Conservation (phyloP, 768 basidiomycete species). For the Termitomyces titanicus region DNA sequence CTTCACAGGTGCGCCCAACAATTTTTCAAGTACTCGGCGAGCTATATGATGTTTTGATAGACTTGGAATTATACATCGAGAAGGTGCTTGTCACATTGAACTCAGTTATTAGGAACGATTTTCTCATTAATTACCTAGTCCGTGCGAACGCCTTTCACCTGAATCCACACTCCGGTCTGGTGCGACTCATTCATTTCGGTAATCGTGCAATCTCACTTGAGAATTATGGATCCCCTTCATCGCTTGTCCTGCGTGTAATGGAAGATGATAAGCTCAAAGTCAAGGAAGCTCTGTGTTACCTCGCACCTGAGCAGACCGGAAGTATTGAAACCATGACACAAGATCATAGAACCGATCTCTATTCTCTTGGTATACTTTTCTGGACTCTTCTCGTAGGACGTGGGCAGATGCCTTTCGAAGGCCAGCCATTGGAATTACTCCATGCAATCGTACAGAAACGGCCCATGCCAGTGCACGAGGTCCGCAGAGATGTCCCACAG, state of each 20-base stretch:
- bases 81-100: slow-evolving; percentile 38
- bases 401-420: slow-evolving; percentile 62
- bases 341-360: slow-evolving; percentile 72
- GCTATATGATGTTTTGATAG: slow-evolving; percentile 24
- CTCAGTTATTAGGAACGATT: neutral
- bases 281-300: slow-evolving; percentile 72
- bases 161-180: slow-evolving; percentile 64
- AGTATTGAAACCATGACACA: slow-evolving; percentile 69
- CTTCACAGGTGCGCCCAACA: slow-evolving; percentile 48
- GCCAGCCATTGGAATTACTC: slow-evolving; percentile 57
- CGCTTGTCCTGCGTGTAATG: slow-evolving; percentile 57
- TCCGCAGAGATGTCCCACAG: slow-evolving; percentile 67
- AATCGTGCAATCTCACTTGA: slow-evolving; percentile 72
- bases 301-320: slow-evolving; percentile 76
- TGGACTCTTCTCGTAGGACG: slow-evolving; percentile 75
- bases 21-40: neutral
- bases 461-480: slow-evolving; percentile 74
- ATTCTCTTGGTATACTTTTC: slow-evolving; percentile 69
- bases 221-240: slow-evolving; percentile 67
- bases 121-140: slow-evolving; percentile 32
- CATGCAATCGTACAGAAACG: slow-evolving; percentile 71
- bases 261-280: slow-evolving; percentile 69
- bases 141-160: slow-evolving; percentile 76
- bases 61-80: slow-evolving; percentile 60
- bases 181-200: slow-evolving; percentile 71